Evolutionary conservation across 2,329 filamentous ascomycete genomes (phyloP), one percentile per base, ranked within the genome.

Genomic region (Cladophialophora exuberans): DNA sequence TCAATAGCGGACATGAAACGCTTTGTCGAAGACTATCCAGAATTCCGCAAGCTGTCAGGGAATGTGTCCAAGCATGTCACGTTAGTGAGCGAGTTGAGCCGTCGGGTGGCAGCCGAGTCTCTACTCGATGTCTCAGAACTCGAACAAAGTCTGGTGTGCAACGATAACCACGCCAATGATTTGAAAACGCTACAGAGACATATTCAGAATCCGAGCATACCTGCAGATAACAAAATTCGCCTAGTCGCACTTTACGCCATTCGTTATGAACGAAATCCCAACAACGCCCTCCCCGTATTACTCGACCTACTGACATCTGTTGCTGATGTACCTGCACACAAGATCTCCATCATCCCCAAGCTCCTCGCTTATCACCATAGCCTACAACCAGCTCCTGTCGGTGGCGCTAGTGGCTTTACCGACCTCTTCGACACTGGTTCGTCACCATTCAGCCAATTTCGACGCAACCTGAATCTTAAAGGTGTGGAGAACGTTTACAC

Each of bases 61-160:
- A 99, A 99, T 64, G 94, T 99, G 50, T 97, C 92, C 75, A 99
- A 99, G 70, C 94, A 99, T 69, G 95, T 99, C 54, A 96, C 94
- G 0, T 77, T 99, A 18, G 94, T 99, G 18, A 91, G 91, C 0
- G 95, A 99, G 69, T 80, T 99, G 35, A 97, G 91, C 70, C 83
- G 93, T 54, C 84, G 89, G 52, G 92, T 99, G 11, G 89, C 88
- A 5, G 84, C 88, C 33, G 89, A 97, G 64, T 90, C 85, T 64
- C 74, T 99, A 33, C 79, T 99, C n/a, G 94, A 99, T 71, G 91
- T 97, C 54, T 96, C 91, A 72, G 94, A 99, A 76, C 80, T 97
- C 42, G 94, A 99, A 73, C 94, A 99, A 72, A 97, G 92, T 68
- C 77, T 99, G 52, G 94, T 93, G 43, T 99, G 95, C 73, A 97